phyloP scores from a whole-genome alignment of 139 green algal genomes.

The Chlorella sp. region DNA sequence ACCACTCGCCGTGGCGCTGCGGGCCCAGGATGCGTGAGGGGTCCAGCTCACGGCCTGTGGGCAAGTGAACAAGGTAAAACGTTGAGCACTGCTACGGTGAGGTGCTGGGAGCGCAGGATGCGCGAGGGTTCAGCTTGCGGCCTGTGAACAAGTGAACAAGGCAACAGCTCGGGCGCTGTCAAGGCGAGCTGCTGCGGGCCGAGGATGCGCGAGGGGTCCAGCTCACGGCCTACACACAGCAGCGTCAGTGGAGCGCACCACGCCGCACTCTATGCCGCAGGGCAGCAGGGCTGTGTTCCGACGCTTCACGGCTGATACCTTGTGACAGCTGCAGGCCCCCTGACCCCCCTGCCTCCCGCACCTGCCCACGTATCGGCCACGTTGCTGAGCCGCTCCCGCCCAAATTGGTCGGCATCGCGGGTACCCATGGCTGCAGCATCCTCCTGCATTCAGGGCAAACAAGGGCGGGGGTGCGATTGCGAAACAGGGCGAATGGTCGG shows the following conservation, averaged over 20 bases:
- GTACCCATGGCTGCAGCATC: not conserved
- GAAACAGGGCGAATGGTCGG: too few relatives aligned
- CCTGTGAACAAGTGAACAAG: too few relatives aligned
- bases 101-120: not conserved
- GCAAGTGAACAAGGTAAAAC: not conserved
- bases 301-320: too few relatives aligned
- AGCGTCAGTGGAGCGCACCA: too few relatives aligned
- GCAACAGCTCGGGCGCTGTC: too few relatives aligned
- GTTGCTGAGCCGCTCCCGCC: conserved; percentile 42
- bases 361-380: conserved; percentile 55
- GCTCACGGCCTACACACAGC: conserved; percentile 44
- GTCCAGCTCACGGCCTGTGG: conserved; percentile 59
- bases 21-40: conserved; percentile 67
- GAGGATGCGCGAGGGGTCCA: conserved; percentile 78
- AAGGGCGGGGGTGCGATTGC: not conserved
- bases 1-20: conserved; percentile 76
- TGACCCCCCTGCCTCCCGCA: not conserved
- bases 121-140: too few relatives aligned
- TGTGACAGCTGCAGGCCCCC: too few relatives aligned
- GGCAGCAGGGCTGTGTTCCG: too few relatives aligned
- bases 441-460: conserved; percentile 16
- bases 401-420: conserved; percentile 14
- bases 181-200: conserved; percentile 46
- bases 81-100: not conserved
- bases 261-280: too few relatives aligned